Percentiles rank a stretch among this genome's conserved stretches.
phyloP scores from a whole-genome alignment of 805 yeast genomes.

The Ogataea pignaliae region DNA sequence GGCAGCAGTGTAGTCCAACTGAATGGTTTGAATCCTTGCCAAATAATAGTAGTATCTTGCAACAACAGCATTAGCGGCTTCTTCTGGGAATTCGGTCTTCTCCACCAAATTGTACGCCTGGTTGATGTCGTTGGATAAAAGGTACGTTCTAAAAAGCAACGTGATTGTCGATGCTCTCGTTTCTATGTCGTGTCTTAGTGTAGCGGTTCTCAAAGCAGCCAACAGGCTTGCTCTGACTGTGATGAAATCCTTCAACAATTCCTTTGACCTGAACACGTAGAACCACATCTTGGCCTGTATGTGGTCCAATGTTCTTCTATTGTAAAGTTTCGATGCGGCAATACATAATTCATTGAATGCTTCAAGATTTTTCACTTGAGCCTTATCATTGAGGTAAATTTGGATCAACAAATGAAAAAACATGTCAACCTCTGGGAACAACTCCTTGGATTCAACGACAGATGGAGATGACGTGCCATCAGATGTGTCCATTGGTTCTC shows the following conservation, averaged over 20 bases:
- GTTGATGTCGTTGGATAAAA: slow-evolving; percentile 72
- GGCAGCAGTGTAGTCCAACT: slow-evolving; percentile 87
- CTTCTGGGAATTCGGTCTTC: slow-evolving; percentile 82
- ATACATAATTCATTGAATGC: slow-evolving; percentile 50
- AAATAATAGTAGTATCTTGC: slow-evolving; percentile 90
- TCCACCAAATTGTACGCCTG: slow-evolving; percentile 88
- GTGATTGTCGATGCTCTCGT: slow-evolving; percentile 86
- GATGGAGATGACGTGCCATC: no score
- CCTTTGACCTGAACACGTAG: slow-evolving; percentile 75
- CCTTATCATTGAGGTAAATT: slow-evolving; percentile 65
- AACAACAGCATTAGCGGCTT: slow-evolving; percentile 73
- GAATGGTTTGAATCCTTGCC: slow-evolving; percentile 88
- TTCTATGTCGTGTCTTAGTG: slow-evolving; percentile 88
- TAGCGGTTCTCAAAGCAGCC: slow-evolving; percentile 76
- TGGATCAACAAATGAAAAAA: slow-evolving; percentile 77
- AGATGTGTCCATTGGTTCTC: no score
- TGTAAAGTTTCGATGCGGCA: slow-evolving; percentile 55
- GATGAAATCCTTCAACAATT: slow-evolving; percentile 48
- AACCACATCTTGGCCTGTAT: slow-evolving; percentile 92
- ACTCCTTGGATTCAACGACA: slow-evolving; percentile 27
- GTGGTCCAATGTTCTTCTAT: slow-evolving; percentile 80
- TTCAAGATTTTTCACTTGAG: slow-evolving; percentile 45
- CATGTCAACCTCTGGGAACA: slow-evolving; percentile 76
- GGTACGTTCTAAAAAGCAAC: slow-evolving; percentile 75
- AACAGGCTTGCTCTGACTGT: slow-evolving; percentile 68